phyloP scores from a whole-genome alignment of 2,329 filamentous ascomycete genomes.

The Aspergillus sp. region DNA sequence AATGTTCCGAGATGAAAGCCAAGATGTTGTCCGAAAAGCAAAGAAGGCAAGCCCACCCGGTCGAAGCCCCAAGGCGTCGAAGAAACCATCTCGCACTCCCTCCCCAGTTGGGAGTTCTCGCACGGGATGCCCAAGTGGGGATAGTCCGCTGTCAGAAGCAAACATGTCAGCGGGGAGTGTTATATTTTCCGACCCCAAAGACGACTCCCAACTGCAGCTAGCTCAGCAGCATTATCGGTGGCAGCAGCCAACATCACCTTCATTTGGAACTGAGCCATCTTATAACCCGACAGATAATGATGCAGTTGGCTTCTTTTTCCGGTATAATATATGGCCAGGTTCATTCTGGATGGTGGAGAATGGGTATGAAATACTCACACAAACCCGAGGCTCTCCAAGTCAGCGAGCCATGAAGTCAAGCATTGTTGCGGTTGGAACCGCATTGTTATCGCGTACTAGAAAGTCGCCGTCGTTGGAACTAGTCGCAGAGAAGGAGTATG shows the following conservation, averaged over 20 bases:
- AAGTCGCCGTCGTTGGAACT: conserved; percentile 44
- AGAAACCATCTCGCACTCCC: conserved; percentile 2
- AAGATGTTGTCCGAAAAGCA: conserved; percentile 56
- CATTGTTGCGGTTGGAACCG: conserved; percentile 55
- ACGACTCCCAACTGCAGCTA: conserved; percentile 11
- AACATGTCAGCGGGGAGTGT: too few species aligned
- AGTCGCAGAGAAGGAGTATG: conserved; percentile 51
- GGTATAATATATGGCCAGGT: conserved; percentile 28
- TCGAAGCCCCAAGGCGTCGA: conserved; percentile 12
- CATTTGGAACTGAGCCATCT: conserved; percentile 19
- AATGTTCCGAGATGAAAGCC: conserved; percentile 64
- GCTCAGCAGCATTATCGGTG: neutral
- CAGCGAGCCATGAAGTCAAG: conserved; percentile 38
- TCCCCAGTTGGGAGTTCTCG: too few species aligned
- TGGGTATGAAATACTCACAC: conserved; percentile 16
- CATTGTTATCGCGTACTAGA: conserved; percentile 52
- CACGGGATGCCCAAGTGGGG: too few species aligned
- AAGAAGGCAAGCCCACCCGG: conserved; percentile 28
- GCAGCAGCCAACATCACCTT: conserved; percentile 10
- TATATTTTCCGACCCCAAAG: conserved; percentile 10
- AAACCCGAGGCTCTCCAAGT: conserved; percentile 16
- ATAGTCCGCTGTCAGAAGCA: too few species aligned
- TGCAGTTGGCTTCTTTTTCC: conserved; percentile 32
- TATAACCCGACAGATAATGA: conserved; percentile 23
- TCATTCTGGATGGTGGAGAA: conserved; percentile 20